Evolutionary conservation across 768 basidiomycete species (phyloP), one percentile per base, ranked within the genome.

Genomic region (Cystobasidium onofrii): DNA sequence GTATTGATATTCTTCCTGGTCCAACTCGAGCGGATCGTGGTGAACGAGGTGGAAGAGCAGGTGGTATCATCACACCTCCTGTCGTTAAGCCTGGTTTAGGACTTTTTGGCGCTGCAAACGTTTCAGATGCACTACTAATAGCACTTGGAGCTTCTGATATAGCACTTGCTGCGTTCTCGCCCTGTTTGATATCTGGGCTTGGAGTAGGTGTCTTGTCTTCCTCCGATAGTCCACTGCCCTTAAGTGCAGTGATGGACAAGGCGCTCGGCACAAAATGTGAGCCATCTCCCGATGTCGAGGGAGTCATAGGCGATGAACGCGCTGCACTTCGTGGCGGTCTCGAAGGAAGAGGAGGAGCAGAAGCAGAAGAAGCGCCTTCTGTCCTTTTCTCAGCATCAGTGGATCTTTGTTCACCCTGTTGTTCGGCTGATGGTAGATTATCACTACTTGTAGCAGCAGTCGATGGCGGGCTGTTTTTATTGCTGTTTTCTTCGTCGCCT

Each of bases 291-390:
- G 57, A 60, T 15, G 57, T 60, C 6, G 57, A 29, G 25, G 57
- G 57, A 27, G 57, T 60, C 57, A 60, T 15, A 60, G 57, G 57
- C 9, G 57, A 60, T 60, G 57, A 60, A 17, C 57, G 57, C 27
- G 57, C 57, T 29, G 57, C 57, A 60, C 57, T 60, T 27, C 57
- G 57, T 29, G 57, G 57, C 31, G 57, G 57, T 60, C 57, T 60
- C 29, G 33, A 60, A 7, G 57, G 57, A 6, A 60, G 33, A 60
- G 57, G 29, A 15, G 57, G 57, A 15, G 57, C 25, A 60, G 57
- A 13, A 29, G 12, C 33, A 29, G 12, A 4, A 6, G 57, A 60
- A 27, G 25, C 20, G 25, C 17, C 23, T 23, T 60, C 57, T 12
- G 33, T 3, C 20, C 3, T 17, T n/a, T 20, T 50, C n/a, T 50